Evolutionary conservation across 2,329 filamentous ascomycete species (phyloP).

Genomic region (Exophiala sp.): DNA sequence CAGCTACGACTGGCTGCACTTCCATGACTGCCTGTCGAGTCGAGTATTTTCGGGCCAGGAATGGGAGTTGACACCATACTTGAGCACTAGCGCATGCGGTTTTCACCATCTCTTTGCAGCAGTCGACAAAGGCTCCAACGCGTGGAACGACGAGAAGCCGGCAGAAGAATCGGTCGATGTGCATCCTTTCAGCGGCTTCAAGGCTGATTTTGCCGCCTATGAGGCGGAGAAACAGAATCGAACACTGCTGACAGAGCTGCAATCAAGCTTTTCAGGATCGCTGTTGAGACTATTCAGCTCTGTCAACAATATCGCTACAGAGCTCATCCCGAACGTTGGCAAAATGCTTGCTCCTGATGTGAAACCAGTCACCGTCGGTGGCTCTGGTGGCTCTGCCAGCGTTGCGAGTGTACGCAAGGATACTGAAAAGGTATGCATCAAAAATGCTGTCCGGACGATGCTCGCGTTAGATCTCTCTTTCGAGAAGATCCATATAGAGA

Average conservation of each 20-base stretch:
- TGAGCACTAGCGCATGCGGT: constrained; percentile 79
- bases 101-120: constrained; percentile 91
- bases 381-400: constrained; percentile 60
- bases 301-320: constrained; percentile 70
- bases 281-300: constrained; percentile 76
- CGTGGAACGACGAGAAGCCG: constrained; percentile 44
- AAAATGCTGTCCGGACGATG: constrained; percentile 75
- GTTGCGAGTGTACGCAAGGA: constrained; percentile 86
- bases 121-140: constrained; percentile 49
- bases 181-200: constrained; percentile 74
- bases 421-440: constrained; percentile 75
- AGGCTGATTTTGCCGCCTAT: constrained; percentile 75
- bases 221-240: constrained; percentile 79
- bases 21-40: constrained; percentile 79
- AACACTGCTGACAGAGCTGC: constrained; percentile 68
- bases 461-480: constrained; percentile 77
- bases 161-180: constrained; percentile 46
- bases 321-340: constrained; percentile 74
- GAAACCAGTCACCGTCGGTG: constrained; percentile 82
- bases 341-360: constrained; percentile 84
- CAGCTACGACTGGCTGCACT: constrained; percentile 93
- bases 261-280: constrained; percentile 66
- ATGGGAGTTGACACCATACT: constrained; percentile 86
- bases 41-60: constrained; percentile 80
- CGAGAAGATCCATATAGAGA: constrained; percentile 75